Evolutionary conservation across 305 asterid species (phyloP).

Genomic region (Fraxinus paxiana): DNA sequence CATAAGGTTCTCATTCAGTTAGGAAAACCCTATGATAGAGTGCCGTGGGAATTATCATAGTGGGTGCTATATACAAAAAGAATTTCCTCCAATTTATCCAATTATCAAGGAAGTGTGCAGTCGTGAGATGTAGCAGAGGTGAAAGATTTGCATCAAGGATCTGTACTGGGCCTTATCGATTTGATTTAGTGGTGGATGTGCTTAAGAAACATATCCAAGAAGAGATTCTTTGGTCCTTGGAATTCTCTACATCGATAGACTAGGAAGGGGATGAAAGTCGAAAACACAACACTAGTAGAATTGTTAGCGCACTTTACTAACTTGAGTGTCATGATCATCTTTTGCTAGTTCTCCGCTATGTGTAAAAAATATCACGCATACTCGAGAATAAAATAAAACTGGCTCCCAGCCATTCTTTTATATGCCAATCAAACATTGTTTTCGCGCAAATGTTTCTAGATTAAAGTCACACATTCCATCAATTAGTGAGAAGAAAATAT

Average conservation of each 20-base stretch:
- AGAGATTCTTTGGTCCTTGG: neutral
- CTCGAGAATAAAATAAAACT: neutral
- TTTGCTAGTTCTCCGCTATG: neutral
- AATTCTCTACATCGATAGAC: neutral
- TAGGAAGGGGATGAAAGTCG: neutral
- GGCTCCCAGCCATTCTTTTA: conserved; percentile 1
- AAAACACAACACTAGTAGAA: neutral
- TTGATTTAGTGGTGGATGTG: neutral
- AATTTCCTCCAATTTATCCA: neutral
- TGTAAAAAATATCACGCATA: neutral
- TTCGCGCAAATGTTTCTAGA: neutral
- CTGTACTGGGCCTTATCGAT: neutral
- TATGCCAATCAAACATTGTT: neutral
- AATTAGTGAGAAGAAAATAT: conserved; percentile 20
- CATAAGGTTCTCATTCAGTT: neutral
- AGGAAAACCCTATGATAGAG: neutral
- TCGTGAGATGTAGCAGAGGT: neutral
- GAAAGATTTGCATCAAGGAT: neutral
- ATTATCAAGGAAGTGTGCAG: neutral
- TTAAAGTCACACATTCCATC: neutral
- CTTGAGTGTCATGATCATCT: neutral
- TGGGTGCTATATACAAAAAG: neutral
- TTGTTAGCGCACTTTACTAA: neutral
- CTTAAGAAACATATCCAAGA: neutral
- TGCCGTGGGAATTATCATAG: neutral